Evolutionary conservation across 768 basidiomycete genomes (phyloP).

Genomic region (Phylloporus rhodoxanthus): DNA sequence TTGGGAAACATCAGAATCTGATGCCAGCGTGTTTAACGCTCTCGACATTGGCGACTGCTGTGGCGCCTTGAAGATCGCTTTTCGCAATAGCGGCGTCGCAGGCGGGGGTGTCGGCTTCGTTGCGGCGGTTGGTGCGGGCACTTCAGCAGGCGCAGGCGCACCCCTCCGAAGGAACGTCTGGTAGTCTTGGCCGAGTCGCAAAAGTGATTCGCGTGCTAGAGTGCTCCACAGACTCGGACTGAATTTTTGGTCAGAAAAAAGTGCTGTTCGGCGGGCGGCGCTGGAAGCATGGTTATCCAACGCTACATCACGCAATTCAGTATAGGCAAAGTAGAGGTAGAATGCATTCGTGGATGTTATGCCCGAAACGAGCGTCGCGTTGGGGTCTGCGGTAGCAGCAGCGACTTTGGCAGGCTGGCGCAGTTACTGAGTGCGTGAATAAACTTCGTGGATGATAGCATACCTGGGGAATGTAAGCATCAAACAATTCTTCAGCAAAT

Average conservation of each 20-base stretch:
- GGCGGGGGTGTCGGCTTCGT: constrained; percentile 27
- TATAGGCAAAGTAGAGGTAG: constrained; percentile 62
- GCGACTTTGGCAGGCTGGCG: constrained; percentile 46
- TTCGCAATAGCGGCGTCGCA: constrained; percentile 35
- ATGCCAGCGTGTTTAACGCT: constrained; percentile 52
- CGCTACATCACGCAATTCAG: constrained; percentile 52
- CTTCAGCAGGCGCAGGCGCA: constrained; percentile 20
- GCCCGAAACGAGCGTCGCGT: constrained; percentile 57
- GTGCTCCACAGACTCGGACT: constrained; percentile 58
- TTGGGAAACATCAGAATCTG: constrained; percentile 51
- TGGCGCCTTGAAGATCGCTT: constrained; percentile 36
- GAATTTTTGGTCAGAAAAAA: constrained; percentile 68
- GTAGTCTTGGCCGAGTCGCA: constrained; percentile 64
- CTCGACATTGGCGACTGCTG: constrained; percentile 46
- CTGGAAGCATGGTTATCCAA: constrained; percentile 38
- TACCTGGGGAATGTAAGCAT: constrained; percentile 54
- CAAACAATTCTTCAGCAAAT: constrained; percentile 54
- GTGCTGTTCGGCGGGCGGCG: constrained; percentile 41
- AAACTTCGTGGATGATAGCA: neutral
- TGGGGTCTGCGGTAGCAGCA: constrained; percentile 43
- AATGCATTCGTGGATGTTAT: constrained; percentile 45
- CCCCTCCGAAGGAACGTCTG: constrained; percentile 61
- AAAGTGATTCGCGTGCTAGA: constrained; percentile 51
- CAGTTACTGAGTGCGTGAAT: constrained; percentile 1
- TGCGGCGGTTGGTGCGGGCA: constrained; percentile 22